These are phyloP conservation scores for Colletotrichum sp. DNA, from an alignment of 2,329 filamentous ascomycete species.

Conservation along the genomic window DNA sequence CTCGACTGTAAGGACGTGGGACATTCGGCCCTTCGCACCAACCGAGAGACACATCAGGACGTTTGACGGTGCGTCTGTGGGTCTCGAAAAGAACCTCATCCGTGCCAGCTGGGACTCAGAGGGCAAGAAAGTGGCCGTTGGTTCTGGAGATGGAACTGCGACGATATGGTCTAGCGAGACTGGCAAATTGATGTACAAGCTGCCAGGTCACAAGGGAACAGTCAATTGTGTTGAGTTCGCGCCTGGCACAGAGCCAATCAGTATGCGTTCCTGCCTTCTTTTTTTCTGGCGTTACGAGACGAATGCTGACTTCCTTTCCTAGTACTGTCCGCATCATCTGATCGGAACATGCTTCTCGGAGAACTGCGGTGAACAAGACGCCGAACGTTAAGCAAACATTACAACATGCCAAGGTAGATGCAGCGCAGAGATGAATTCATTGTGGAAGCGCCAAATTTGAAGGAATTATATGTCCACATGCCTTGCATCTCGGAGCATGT, in stretches of 20 bases:
- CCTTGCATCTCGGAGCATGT: background rate
- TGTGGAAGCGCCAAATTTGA: background rate
- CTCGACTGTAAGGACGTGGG: conserved; percentile 93
- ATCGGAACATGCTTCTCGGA: conserved; percentile 79
- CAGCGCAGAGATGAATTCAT: background rate
- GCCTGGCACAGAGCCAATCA: conserved; percentile 81
- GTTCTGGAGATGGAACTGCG: conserved; percentile 88
- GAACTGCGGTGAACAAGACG: conserved; percentile 53
- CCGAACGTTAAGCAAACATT: background rate
- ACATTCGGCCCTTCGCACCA: conserved; percentile 92
- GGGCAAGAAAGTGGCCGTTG: conserved; percentile 86
- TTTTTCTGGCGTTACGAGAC: background rate
- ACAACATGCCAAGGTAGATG: background rate
- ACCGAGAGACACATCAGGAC: conserved; percentile 84
- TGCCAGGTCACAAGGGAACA: conserved; percentile 92
- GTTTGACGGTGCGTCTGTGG: conserved; percentile 88
- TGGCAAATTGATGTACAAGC: conserved; percentile 92
- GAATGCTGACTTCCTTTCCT: conserved; percentile 40
- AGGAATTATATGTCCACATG: background rate
- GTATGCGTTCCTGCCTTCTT: conserved; percentile 63
- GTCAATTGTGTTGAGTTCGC: conserved; percentile 96
- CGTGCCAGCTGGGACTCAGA: conserved; percentile 88
- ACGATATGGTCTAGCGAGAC: conserved; percentile 89
- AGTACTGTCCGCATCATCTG: conserved; percentile 92
- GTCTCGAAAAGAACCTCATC: conserved; percentile 90